Evolutionary conservation across 768 basidiomycete genomes (phyloP).

Genomic region (Paxillus rubicundulus): DNA sequence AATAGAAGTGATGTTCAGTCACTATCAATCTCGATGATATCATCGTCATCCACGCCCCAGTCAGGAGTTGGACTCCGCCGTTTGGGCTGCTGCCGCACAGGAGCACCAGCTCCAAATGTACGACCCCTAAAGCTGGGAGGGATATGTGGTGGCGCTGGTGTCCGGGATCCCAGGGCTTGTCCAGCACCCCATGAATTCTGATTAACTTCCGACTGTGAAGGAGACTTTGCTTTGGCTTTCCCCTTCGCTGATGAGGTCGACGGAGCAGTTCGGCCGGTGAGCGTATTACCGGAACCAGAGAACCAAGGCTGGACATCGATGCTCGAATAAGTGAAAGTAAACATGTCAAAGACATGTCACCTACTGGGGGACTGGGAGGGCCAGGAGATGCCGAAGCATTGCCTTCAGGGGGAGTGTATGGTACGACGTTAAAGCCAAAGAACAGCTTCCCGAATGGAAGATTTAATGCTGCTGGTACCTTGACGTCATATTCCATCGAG

Average conservation of each 20-base stretch:
- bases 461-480: slow-evolving; percentile 86
- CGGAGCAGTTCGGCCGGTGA: slow-evolving; percentile 51
- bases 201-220: slow-evolving; percentile 30
- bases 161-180: slow-evolving; percentile 46
- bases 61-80: slow-evolving; percentile 71
- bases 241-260: slow-evolving; percentile 48
- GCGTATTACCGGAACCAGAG: slow-evolving; percentile 62
- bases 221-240: slow-evolving; percentile 44
- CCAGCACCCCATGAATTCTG: slow-evolving; percentile 46
- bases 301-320: slow-evolving; percentile 44
- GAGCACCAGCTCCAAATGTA: slow-evolving; percentile 51
- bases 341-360: slow-evolving; percentile 8
- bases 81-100: slow-evolving; percentile 39
- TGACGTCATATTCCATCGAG: slow-evolving; percentile 65
- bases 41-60: slow-evolving; percentile 82
- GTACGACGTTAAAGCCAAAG: slow-evolving; percentile 86
- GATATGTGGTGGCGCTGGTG: slow-evolving; percentile 20
- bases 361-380: slow-evolving; percentile 29
- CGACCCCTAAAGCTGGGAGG: slow-evolving; percentile 34
- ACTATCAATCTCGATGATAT: slow-evolving; percentile 82
- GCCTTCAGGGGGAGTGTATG: slow-evolving; percentile 55
- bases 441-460: slow-evolving; percentile 94
- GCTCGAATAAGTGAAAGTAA: not conserved
- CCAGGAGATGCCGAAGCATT: slow-evolving; percentile 26
- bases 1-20: slow-evolving; percentile 44